phyloP scores from a whole-genome alignment of 1,284 basidiomycete genomes.

The Bjerkandera adusta region DNA sequence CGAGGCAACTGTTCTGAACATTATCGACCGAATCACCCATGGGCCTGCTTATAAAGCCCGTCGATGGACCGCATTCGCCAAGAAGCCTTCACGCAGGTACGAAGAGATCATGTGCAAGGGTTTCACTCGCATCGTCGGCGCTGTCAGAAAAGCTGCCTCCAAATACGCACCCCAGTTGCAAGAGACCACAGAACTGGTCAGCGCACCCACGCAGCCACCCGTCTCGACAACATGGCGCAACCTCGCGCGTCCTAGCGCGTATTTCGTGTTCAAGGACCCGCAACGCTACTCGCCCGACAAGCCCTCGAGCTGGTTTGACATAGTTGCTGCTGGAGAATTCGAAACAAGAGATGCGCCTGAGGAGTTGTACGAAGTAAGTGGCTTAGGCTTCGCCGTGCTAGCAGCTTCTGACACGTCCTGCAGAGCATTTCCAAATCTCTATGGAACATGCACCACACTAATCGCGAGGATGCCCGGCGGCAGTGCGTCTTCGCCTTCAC shows the following conservation, averaged over 20 bases:
- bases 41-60: too few species aligned
- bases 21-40: too few species aligned
- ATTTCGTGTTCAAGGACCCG: neutral
- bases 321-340: neutral
- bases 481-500: constrained; percentile 8
- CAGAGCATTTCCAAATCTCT: neutral
- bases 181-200: too few species aligned
- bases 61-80: too few species aligned
- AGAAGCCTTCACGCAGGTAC: too few species aligned
- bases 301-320: neutral
- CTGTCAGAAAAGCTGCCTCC: too few species aligned
- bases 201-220: too few species aligned
- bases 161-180: too few species aligned
- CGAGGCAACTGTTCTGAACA: too few species aligned
- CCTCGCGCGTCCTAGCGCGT: neutral
- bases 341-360: neutral
- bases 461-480: constrained; percentile 6
- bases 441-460: neutral
- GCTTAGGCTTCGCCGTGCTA: too few species aligned
- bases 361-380: neutral
- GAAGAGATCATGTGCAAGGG: too few species aligned
- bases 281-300: neutral
- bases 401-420: neutral
- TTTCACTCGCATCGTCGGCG: too few species aligned
- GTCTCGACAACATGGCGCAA: neutral